phyloP scores from a whole-genome alignment of 2,329 filamentous ascomycete genomes.

The Penicillium verrucosum region DNA sequence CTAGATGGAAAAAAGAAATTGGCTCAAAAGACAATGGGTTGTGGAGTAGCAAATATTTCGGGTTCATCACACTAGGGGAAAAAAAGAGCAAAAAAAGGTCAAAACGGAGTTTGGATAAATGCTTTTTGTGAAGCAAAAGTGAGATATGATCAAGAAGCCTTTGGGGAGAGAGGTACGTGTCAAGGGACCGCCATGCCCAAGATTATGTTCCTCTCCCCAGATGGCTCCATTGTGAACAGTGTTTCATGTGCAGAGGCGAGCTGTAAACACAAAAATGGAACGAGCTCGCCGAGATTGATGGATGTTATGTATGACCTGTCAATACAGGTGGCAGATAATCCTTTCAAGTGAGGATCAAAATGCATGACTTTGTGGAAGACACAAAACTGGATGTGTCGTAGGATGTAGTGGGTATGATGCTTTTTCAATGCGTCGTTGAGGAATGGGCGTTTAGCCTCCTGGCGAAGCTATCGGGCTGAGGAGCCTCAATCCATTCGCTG shows the following conservation, averaged over 20 bases:
- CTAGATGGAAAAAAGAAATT: not conserved
- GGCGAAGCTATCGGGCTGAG: not conserved
- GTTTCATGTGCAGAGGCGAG: constrained; percentile 4
- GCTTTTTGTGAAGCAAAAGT: not conserved
- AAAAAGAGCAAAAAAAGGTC: not conserved
- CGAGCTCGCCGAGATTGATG: constrained; percentile 1
- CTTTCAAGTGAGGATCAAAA: constrained; percentile 5
- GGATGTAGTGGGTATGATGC: constrained; percentile 12
- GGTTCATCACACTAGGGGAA: not conserved
- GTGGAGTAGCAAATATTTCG: not conserved
- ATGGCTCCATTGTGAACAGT: not conserved
- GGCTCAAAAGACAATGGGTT: constrained; percentile 4
- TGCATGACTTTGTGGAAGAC: constrained; percentile 7
- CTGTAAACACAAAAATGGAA: not conserved
- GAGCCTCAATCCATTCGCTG: constrained; percentile 59
- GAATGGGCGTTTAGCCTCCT: not conserved
- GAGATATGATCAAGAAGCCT: not conserved
- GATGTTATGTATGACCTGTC: constrained; percentile 15
- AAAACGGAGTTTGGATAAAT: not conserved
- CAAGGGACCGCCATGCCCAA: constrained; percentile 8
- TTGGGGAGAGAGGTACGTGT: not conserved
- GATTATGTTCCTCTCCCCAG: not conserved
- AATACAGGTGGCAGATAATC: constrained; percentile 2
- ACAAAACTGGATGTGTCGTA: constrained; percentile 1
- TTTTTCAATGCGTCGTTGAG: constrained; percentile 1